Evolutionary conservation across 1,284 basidiomycete species (phyloP), one percentile per base, ranked within the genome.

Genomic region (Laetiporus sulphureus): DNA sequence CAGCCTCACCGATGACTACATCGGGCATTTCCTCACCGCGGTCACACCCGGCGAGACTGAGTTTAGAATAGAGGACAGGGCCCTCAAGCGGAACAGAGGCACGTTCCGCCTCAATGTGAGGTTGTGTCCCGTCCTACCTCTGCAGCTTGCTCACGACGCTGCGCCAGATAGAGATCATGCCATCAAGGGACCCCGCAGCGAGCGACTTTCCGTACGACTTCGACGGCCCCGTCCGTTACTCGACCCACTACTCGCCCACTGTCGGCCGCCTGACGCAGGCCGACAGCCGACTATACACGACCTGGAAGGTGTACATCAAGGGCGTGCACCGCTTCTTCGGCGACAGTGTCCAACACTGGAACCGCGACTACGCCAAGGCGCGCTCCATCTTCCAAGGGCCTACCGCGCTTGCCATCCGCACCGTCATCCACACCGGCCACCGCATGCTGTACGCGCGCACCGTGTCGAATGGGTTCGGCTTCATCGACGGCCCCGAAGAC

Each of bases 281-380:
- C 41, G 71, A 77, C 55, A 74, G 78, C 45, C 75, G 83, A 0
- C 65, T 86, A n/a, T 87, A 86, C 59, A 79, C 80, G 20, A 88
- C 84, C 2, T 88, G 84, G 84, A 86, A 86, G 58, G 71, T 86
- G 48, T 82, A 77, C 55, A 65, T 87, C 57, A 70, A 70, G 42
- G 79, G 76, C 23, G 62, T 86, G 3, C 71, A 67, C 2, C 56
- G 70, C 6, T 75, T 76, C 62, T 83, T 87, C 55, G 67, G 72
- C 3, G 71, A 80, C 53, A 59, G 53, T n/a, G 60, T 71, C 38
- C 83, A 87, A 54, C 64, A 59, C 20, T 87, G 83, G 84, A 84
- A 83, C 57, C 61, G 50, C 41, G 52, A 71, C 16, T 83, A 87
- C 66, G 73, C 70, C 51, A 76, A 81, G 13, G 83, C 83, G 1